phyloP scores from a whole-genome alignment of 2,329 filamentous ascomycete species.

The Daldinia sp. region DNA sequence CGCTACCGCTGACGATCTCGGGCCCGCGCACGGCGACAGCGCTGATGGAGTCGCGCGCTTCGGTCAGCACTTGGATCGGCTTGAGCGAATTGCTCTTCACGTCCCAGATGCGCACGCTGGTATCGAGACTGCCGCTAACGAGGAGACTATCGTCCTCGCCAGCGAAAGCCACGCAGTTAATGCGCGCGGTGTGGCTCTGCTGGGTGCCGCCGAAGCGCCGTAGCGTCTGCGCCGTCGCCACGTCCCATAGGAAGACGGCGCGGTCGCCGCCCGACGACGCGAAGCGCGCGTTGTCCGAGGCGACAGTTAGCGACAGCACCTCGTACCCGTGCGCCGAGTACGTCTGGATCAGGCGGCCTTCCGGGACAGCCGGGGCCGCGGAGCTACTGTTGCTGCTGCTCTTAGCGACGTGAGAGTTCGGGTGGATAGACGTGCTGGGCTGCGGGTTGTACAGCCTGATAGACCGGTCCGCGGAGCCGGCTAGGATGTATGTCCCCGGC shows the following conservation, averaged over 20 bases:
- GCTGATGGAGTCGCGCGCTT: constrained; percentile 78
- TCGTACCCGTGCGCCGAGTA: constrained; percentile 94
- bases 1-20: constrained; percentile 79
- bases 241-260: constrained; percentile 94
- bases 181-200: constrained; percentile 74
- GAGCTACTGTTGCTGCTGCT: constrained; percentile 50
- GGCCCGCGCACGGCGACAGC: constrained; percentile 61
- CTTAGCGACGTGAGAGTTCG: constrained; percentile 52
- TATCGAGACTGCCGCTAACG: constrained; percentile 79
- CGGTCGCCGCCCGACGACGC: constrained; percentile 91
- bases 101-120: constrained; percentile 83
- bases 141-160: constrained; percentile 81
- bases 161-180: constrained; percentile 71
- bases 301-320: constrained; percentile 83
- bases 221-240: constrained; percentile 80
- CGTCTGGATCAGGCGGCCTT: constrained; percentile 80
- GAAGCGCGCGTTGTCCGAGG: constrained; percentile 84
- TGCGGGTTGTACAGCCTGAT: constrained; percentile 88
- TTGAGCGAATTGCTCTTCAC: constrained; percentile 64
- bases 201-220: constrained; percentile 75
- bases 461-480: constrained; percentile 85
- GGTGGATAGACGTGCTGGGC: constrained; percentile 55
- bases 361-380: constrained; percentile 51
- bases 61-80: constrained; percentile 78
- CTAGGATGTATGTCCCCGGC: constrained; percentile 82